Evolutionary conservation across 2,329 filamentous ascomycete genomes (phyloP), one percentile per base, ranked within the genome.

Genomic region (Aspergillus piperis): DNA sequence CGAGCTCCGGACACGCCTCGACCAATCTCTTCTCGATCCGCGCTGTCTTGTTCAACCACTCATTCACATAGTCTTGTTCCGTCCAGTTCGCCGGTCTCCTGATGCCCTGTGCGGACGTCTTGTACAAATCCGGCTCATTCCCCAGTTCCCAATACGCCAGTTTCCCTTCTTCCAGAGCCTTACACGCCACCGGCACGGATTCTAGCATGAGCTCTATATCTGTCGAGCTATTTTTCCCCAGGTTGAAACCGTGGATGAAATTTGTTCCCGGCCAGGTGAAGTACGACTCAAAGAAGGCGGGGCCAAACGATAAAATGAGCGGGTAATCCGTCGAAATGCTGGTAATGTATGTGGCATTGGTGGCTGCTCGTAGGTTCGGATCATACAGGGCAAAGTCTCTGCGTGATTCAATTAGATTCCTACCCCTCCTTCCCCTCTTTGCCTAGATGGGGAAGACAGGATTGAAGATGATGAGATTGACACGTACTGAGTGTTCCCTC

Each of bases 51-150:
- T 47, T 55, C 39, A 23, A 17, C 53, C 53, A 55, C 39, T 55
- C 53, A 55, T 55, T 23, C 53, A 55, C 53, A 30, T 55, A 55
- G 17, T 55, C 53, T 11, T 36, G 53, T 27, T 55, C 53, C 53
- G 53, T 47, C 53, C 53, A 55, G 39, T 19, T 19, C 8, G 53
- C 32, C 25, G 53, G 53, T 41, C 53, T 39, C 38, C 32, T 41
- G 8, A 30, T 32, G 21, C 82, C 81, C 63, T 84, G 83, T 2
- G 80, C 71, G 19, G 81, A 83, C 1, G 80, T 82, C 17, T 82
- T 80, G 71, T 77, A 88, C 7, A 88, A 72, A 70, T 89, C 86
- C 0, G 85, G 84, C 70, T 88, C 86, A 66, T 89, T 89, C 41
- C 87, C 86, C 64, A 88, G 84, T 68, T 87, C 84, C 84, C 84